Evolutionary conservation across 2,329 filamentous ascomycete genomes (phyloP).

Genomic region (Pyrenophora graminea): DNA sequence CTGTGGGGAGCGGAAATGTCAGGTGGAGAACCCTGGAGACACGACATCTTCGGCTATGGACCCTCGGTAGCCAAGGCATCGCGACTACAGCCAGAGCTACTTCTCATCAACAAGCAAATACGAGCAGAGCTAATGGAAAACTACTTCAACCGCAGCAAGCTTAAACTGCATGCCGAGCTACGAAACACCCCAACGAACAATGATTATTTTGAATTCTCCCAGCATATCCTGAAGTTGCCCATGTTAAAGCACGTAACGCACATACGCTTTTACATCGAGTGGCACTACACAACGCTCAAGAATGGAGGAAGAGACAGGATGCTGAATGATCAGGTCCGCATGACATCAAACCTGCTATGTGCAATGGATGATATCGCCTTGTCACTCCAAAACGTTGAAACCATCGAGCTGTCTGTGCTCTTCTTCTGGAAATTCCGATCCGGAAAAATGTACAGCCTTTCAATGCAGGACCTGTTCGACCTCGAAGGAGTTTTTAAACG

Average conservation of each 20-base stretch:
- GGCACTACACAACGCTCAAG: conserved; percentile 39
- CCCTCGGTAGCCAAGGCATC: conserved; percentile 25
- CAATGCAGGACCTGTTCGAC: conserved; percentile 44
- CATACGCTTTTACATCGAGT: conserved; percentile 43
- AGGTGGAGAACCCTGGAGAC: conserved; percentile 39
- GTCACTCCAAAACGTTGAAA: conserved; percentile 30
- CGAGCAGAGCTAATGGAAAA: conserved; percentile 34
- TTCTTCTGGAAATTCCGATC: conserved; percentile 44
- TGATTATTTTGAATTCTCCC: conserved; percentile 41
- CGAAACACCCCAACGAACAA: conserved; percentile 37
- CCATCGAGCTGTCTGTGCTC: conserved; percentile 38
- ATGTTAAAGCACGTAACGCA: conserved; percentile 37
- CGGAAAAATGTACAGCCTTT: conserved; percentile 40
- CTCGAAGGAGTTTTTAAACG: conserved; percentile 42
- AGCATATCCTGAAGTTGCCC: conserved; percentile 38
- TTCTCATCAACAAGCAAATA: conserved; percentile 40
- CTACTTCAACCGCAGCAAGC: conserved; percentile 36
- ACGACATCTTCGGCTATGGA: conserved; percentile 40
- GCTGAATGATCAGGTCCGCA: conserved; percentile 36
- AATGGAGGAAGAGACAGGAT: conserved; percentile 20
- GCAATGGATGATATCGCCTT: conserved; percentile 39
- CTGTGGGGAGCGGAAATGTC: conserved; percentile 44
- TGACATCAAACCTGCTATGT: conserved; percentile 37
- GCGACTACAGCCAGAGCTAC: conserved; percentile 28
- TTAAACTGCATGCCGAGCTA: conserved; percentile 42